Percentiles rank a stretch among this genome's conserved stretches.
These are phyloP conservation scores for peach (Prunus persica) DNA, from an alignment of 306 rosid genomes.

Conservation along the genomic window DNA sequence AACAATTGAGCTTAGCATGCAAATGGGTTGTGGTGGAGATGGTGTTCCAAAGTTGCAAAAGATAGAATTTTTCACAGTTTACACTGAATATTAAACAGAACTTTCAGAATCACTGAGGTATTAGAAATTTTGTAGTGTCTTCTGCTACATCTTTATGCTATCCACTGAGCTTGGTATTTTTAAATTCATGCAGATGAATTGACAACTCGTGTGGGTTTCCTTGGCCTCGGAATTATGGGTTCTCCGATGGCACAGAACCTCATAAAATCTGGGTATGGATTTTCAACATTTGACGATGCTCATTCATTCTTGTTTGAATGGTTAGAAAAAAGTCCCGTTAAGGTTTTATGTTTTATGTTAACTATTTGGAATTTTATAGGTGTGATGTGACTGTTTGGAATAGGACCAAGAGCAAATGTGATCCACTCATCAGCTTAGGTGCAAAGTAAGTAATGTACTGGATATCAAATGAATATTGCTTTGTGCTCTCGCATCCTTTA, in stretches of 20 bases:
- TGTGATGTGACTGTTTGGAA: slow-evolving; percentile 87
- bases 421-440: slow-evolving; percentile 77
- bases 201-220: slow-evolving; percentile 62
- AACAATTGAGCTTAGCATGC: slow-evolving; percentile 1
- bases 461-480: not conserved
- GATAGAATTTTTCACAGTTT: not conserved
- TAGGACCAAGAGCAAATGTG: slow-evolving; percentile 89
- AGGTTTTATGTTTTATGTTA: not conserved
- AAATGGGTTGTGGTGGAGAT: not conserved
- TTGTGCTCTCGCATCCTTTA: not conserved
- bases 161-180: not conserved
- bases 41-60: not conserved
- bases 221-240: slow-evolving; percentile 97
- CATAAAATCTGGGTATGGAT: slow-evolving; percentile 68
- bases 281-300: not conserved
- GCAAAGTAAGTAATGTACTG: slow-evolving; percentile 60
- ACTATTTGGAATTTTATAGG: slow-evolving; percentile 40
- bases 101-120: not conserved
- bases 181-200: slow-evolving; percentile 34
- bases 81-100: not conserved
- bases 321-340: not conserved
- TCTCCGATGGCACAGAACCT: slow-evolving; percentile 93
- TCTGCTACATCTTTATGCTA: not conserved
- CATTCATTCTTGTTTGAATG: not conserved
- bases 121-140: not conserved